A percentile compares a stretch with the other conserved stretches of the same genome.
These are phyloP conservation scores for Boletus pseudo-olivaceus DNA, from an alignment of 768 basidiomycete genomes.

Conservation along the genomic window DNA sequence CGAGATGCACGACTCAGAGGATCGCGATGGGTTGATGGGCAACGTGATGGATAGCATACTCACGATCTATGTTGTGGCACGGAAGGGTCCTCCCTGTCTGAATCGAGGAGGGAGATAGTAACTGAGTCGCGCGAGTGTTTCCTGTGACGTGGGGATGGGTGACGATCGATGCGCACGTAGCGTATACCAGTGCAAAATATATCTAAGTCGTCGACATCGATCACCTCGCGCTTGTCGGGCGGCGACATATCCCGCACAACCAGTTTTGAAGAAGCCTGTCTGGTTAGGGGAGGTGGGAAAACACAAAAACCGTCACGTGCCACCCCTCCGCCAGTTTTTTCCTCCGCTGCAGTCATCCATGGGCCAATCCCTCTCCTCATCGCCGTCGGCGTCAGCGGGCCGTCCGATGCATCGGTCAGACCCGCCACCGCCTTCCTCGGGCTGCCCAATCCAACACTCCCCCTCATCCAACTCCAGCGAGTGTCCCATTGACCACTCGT, in stretches of 20 bases:
- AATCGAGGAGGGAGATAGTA: slow-evolving; percentile 17
- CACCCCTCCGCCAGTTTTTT: neutral
- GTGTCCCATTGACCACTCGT: slow-evolving; percentile 62
- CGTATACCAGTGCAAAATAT: slow-evolving; percentile 18
- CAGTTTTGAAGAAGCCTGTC: too few relatives aligned
- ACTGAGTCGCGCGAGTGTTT: slow-evolving; percentile 11
- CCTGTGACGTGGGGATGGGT: slow-evolving; percentile 5
- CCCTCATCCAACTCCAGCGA: slow-evolving; percentile 24
- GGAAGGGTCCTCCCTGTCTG: slow-evolving; percentile 9
- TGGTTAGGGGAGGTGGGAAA: slow-evolving; percentile 3
- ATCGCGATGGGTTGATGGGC: neutral
- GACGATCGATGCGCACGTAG: slow-evolving; percentile 16
- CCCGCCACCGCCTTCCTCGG: slow-evolving; percentile 3
- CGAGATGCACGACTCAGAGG: neutral
- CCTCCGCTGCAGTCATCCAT: neutral
- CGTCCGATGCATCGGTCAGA: slow-evolving; percentile 11
- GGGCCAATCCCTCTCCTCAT: slow-evolving; percentile 19
- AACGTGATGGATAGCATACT: neutral
- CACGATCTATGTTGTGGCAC: neutral
- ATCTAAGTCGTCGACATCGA: slow-evolving; percentile 28
- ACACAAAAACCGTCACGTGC: slow-evolving; percentile 10
- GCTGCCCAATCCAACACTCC: slow-evolving; percentile 45
- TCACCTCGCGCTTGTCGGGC: slow-evolving; percentile 12
- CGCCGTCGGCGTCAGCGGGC: slow-evolving; percentile 2
- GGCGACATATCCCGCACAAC: neutral